Base-by-base conservation (phyloP, 257 asterid genomes). In the Rehmannia glutinosa region DNA sequence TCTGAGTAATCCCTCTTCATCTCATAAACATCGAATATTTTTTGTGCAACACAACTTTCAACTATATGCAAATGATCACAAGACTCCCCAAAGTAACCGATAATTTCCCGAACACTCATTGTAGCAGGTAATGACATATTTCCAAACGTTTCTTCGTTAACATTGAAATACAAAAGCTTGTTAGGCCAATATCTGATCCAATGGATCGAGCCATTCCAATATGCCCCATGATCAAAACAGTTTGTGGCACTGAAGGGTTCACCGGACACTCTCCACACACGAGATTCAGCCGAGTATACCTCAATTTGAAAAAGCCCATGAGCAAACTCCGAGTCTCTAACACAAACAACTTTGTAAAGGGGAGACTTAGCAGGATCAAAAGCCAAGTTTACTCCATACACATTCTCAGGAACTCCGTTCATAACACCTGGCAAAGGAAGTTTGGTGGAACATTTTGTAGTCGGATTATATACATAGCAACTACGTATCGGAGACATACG, bases 251-350 rank as follows among this genome's bases (percentile, higher is more conserved):
- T 19, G 17, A 71, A 76, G 12, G 74, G 56, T 8, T 58, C 64
- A 4, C 78, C 79, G 1, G 69, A 69, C 24, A 41, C 61, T 35
- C 65, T 75, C 88, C 85, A 83, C 21, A 2, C 65, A 21, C 75
- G 55, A 1, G 68, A 5, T 8, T 80, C 82, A 0, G 86, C 45
- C 8, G 88, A 80, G 71, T 75, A 83, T 20, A 72, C 27, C 46
- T 66, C 82, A 2, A 75, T 46, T 23, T 66, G 65, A 16, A 30
- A 24, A 12, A 23, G 69, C 6, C 24, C 24, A 23, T 11, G 42
- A 4, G 19, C 63, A 8, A n/a, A 5, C 41, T 64, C 73, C n/a
- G 76, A 68, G 0, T 47, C 77, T 41, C 42, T 55, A 39, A 79
- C 49, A 20, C 78, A 79, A 19, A 77, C 56, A 57, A 74, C 75